Percentiles rank a stretch among this genome's conserved stretches.
phyloP scores from a whole-genome alignment of 257 asterid species.

The Scutellaria barbata region DNA sequence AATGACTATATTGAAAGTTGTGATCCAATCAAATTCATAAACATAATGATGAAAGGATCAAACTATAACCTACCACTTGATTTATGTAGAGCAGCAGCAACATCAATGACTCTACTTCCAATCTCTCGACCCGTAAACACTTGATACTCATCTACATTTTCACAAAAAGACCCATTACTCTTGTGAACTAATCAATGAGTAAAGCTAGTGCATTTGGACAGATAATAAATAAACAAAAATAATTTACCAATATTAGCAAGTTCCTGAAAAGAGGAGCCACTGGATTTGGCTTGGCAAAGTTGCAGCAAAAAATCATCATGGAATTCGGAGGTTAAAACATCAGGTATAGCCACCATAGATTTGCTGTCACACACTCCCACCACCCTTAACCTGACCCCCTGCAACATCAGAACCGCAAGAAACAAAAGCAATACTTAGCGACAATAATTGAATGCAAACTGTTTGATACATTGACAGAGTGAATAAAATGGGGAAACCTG shows the following conservation, averaged over 20 bases:
- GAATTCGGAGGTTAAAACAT: conserved; percentile 60
- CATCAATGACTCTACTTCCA: conserved; percentile 49
- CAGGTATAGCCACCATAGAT: conserved; percentile 59
- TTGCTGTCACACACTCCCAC: conserved; percentile 89
- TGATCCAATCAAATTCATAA: conserved; percentile 25
- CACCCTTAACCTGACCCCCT: conserved; percentile 79
- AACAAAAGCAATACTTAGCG: background rate
- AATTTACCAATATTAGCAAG: conserved; percentile 56
- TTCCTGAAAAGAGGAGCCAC: conserved; percentile 61
- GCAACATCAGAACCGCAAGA: conserved; percentile 27
- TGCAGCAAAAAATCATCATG: conserved; percentile 63
- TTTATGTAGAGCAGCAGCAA: conserved; percentile 57
- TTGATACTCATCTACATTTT: conserved; percentile 55
- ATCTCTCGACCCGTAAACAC: conserved; percentile 59
- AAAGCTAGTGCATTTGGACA: conserved; percentile 27
- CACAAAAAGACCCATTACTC: conserved; percentile 21
- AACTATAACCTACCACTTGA: conserved; percentile 60
- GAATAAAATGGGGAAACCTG: conserved; percentile 47
- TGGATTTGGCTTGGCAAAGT: conserved; percentile 66
- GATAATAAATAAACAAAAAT: background rate
- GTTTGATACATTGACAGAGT: background rate
- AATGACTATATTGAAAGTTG: background rate
- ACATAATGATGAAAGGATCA: conserved; percentile 19
- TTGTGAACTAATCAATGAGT: background rate
- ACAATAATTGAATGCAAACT: background rate